Base-by-base conservation (phyloP, 179 eudicot genomes). In the Heliamphora pulchella region DNA sequence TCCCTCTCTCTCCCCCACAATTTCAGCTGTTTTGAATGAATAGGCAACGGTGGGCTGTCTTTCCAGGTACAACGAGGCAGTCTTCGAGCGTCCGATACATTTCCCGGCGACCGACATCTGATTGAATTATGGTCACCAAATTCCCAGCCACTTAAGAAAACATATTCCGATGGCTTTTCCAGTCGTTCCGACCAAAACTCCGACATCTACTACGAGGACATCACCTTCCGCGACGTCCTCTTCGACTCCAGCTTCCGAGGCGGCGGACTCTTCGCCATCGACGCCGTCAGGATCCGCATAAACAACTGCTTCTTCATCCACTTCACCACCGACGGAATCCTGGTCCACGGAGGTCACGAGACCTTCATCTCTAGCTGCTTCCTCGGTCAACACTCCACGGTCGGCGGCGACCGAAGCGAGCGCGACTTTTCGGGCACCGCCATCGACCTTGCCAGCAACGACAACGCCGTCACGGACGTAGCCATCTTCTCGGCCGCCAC, bases 211-310 rank as follows among this genome's bases (percentile, higher is more conserved):
- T 91, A 86, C 78, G 89, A 90, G 80, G 91, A 78, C 84, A 85
- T 91, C 44, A 90, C 90, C 43, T 86, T 91, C 68, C 87, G 86
- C 0, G 95, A 91, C 85, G 81, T 90, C 84, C 88, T 91, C 82
- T 87, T 91, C 58, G 95, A 90, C 50, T 88, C 93, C 8, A 53
- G 75, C 75, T 84, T 76, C 47, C 84, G 67, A 2, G 91, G 91
- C 0, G 93, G 93, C 0, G 95, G 95, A 5, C 78, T 91, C 5
- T 59, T 31, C 15, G 81, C 86, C 46, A 46, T 80, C 22, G 82
- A 91, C 75, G 81, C 90, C 0, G 87, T 87, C 46, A 76, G 95
- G 18, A 87, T 80, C 41, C 85, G 89, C 57, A 71, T 91, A 53
- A 76, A 79, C 80, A 86, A 87, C 53, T 90, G 89, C 80, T 88